A percentile compares a stretch with the other conserved stretches of the same genome.
Evolutionary conservation across 2,329 filamentous ascomycete genomes (phyloP).

Genomic region (Aspergillus nomiae): DNA sequence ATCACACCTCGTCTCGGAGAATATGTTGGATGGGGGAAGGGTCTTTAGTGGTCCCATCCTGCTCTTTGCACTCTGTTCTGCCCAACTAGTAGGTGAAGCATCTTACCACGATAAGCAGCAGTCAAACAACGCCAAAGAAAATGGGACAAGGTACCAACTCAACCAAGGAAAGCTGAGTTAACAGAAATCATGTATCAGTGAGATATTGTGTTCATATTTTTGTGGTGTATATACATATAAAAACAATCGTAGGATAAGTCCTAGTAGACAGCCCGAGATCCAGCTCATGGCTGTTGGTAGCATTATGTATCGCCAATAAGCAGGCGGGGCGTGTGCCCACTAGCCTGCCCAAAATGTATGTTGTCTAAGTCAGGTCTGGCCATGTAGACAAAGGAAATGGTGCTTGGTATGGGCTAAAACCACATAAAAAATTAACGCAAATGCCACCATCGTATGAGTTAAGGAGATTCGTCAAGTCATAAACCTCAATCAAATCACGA

Average conservation of each 20-base stretch:
- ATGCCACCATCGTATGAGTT: not conserved
- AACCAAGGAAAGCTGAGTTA: not conserved
- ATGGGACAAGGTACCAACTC: not conserved
- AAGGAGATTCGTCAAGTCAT: constrained; percentile 14
- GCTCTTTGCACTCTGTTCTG: not conserved
- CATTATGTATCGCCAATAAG: constrained; percentile 10
- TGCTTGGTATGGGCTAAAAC: not conserved
- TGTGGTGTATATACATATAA: constrained; percentile 5
- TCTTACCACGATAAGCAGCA: too few species aligned
- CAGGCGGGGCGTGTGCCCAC: constrained; percentile 19
- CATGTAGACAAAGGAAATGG: constrained; percentile 10
- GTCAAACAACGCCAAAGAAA: too few species aligned
- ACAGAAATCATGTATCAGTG: too few species aligned
- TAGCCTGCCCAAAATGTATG: constrained; percentile 9
- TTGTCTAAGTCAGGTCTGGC: constrained; percentile 11
- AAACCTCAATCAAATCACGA: not conserved
- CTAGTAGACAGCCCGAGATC: constrained; percentile 8
- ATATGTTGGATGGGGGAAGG: not conserved
- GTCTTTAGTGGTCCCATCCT: not conserved
- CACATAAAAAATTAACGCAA: constrained; percentile 1
- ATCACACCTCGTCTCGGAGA: not conserved
- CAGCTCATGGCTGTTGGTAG: constrained; percentile 12
- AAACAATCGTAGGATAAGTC: constrained; percentile 1
- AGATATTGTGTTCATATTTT: too few species aligned
- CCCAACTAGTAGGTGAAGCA: not conserved